Evolutionary conservation across 2,329 filamentous ascomycete genomes (phyloP).

Genomic region (Cladosporium sp.): DNA sequence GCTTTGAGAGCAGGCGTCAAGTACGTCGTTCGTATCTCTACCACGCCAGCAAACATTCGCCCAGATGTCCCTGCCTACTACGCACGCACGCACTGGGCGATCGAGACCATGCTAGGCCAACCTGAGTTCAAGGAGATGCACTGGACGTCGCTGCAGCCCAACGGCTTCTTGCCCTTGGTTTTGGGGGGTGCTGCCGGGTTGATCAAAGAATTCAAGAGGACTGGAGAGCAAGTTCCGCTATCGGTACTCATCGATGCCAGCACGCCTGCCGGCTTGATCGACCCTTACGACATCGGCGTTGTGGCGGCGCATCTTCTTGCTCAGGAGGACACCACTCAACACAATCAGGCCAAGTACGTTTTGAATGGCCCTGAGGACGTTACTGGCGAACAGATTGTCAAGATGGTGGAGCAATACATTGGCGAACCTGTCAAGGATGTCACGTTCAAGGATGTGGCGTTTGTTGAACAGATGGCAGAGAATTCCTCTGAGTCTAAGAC

Average conservation of each 20-base stretch:
- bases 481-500: conserved; percentile 23
- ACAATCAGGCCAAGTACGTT: conserved; percentile 41
- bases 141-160: conserved; percentile 46
- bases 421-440: conserved; percentile 32
- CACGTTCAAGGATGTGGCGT: conserved; percentile 23
- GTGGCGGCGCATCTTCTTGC: conserved; percentile 41
- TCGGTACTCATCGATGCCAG: conserved; percentile 34
- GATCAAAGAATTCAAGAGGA: conserved; percentile 38
- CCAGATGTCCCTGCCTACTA: conserved; percentile 41
- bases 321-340: conserved; percentile 31
- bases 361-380: conserved; percentile 45
- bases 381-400: conserved; percentile 39
- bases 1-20: conserved; percentile 41
- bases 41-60: conserved; percentile 40
- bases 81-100: conserved; percentile 43
- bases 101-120: conserved; percentile 41
- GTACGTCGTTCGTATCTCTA: conserved; percentile 48
- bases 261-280: conserved; percentile 33
- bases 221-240: conserved; percentile 36
- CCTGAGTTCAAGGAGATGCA: conserved; percentile 39
- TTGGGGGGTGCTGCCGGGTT: conserved; percentile 32
- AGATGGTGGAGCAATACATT: conserved; percentile 40
- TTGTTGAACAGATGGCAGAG: conserved; percentile 32
- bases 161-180: conserved; percentile 33
- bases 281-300: conserved; percentile 36